Evolutionary conservation across 495 filamentous ascomycete species (phyloP).

Genomic region (Penicillium atrosanguineum): DNA sequence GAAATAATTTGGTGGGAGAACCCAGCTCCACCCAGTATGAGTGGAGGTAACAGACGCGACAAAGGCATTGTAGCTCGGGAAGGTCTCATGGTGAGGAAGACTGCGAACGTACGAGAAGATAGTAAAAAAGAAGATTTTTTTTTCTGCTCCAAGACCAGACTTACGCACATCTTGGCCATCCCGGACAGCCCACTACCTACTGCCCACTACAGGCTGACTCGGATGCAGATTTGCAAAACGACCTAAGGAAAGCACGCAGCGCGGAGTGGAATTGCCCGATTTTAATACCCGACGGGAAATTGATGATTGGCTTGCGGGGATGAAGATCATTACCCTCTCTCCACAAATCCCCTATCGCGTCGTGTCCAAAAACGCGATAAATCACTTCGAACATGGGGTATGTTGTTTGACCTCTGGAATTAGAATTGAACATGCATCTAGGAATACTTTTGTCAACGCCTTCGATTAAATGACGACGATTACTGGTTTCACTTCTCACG

Average conservation of each 20-base stretch:
- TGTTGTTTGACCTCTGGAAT: no score
- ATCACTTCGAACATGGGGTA: background rate
- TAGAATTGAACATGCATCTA: no score
- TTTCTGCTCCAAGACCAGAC: background rate
- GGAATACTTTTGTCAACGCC: no score
- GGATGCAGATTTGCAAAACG: background rate
- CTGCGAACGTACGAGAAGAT: background rate
- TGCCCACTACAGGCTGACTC: background rate
- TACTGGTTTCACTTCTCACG: background rate
- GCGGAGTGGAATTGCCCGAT: conserved; percentile 1
- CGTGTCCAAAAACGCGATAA: background rate
- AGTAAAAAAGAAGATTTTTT: background rate
- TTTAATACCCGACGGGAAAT: conserved; percentile 19
- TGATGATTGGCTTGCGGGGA: background rate
- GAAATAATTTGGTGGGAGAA: conserved; percentile 81
- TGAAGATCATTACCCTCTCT: conserved; percentile 3
- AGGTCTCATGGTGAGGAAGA: conserved; percentile 8
- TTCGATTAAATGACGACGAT: background rate
- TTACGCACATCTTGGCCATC: background rate
- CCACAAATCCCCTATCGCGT: background rate
- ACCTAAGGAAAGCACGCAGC: background rate
- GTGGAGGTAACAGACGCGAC: conserved; percentile 19
- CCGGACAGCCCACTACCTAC: background rate
- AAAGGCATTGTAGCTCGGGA: conserved; percentile 4
- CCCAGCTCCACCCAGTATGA: conserved; percentile 80